phyloP scores from a whole-genome alignment of 2,329 filamentous ascomycete species.

The Didymella pinodella region DNA sequence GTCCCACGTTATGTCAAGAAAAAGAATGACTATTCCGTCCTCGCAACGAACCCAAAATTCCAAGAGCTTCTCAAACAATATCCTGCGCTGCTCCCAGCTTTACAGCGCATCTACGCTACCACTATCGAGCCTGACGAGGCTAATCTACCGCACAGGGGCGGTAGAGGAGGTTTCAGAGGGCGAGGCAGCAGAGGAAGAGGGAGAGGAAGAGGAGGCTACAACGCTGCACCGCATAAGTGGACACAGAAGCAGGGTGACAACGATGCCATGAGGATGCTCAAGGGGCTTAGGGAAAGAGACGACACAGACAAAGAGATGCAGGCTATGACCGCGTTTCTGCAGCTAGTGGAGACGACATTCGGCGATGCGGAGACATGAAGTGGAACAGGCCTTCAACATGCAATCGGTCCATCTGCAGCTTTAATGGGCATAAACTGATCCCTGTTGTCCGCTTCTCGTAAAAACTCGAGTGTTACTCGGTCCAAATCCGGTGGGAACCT shows the following conservation, averaged over 20 bases:
- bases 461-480: too few relatives aligned
- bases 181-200: conserved; percentile 27
- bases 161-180: conserved; percentile 23
- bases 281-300: conserved; percentile 35
- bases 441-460: too few relatives aligned
- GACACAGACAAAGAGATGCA: conserved; percentile 46
- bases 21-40: conserved; percentile 43
- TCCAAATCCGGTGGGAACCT: too few relatives aligned
- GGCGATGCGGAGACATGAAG: conserved; percentile 18
- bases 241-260: conserved; percentile 44
- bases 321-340: conserved; percentile 53
- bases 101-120: conserved; percentile 46
- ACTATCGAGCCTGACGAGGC: conserved; percentile 46
- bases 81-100: conserved; percentile 33
- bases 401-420: too few relatives aligned
- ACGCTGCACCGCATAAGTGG: conserved; percentile 30
- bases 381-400: too few relatives aligned
- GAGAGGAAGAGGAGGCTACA: conserved; percentile 28
- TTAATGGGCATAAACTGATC: too few relatives aligned
- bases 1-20: conserved; percentile 42
- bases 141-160: conserved; percentile 31
- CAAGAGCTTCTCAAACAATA: conserved; percentile 39
- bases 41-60: conserved; percentile 41
- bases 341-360: conserved; percentile 38
- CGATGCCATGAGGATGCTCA: conserved; percentile 41